These are phyloP conservation scores for Guadua angustifolia DNA, from an alignment of 176 grass and related monocot genomes.

Conservation along the genomic window DNA sequence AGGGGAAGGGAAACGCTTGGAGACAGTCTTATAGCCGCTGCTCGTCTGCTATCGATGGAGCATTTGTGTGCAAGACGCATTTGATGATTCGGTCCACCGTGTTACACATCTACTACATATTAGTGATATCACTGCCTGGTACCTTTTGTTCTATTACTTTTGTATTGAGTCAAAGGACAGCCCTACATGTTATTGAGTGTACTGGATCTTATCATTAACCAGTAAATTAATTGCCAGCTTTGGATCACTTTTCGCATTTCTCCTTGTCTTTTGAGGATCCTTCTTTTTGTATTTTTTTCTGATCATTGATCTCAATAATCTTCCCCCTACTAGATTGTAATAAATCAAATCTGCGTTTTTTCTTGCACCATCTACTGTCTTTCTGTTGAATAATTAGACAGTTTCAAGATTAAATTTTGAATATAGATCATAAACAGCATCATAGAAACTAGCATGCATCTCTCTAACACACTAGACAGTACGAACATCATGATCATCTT, in stretches of 20 bases:
- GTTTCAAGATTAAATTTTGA: too few relatives aligned
- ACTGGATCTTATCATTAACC: neutral
- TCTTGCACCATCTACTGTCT: neutral
- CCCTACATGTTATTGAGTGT: neutral
- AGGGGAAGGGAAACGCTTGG: too few relatives aligned
- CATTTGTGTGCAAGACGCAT: constrained; percentile 27
- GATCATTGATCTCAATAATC: too few relatives aligned
- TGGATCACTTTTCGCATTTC: constrained; percentile 27
- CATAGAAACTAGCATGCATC: too few relatives aligned
- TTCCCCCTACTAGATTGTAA: neutral
- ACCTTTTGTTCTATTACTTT: constrained; percentile 6
- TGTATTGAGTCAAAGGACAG: neutral
- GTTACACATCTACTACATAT: neutral
- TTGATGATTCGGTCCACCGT: constrained; percentile 31
- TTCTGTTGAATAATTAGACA: too few relatives aligned
- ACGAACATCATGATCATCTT: too few relatives aligned
- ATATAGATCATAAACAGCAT: too few relatives aligned
- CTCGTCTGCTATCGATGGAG: neutral
- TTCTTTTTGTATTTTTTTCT: neutral
- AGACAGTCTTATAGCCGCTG: constrained; percentile 5
- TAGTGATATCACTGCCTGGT: neutral
- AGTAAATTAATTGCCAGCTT: neutral
- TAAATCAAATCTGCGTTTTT: neutral
- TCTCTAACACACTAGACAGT: too few relatives aligned
- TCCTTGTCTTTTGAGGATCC: constrained; percentile 6